A percentile compares a stretch with the other conserved stretches of the same genome.
phyloP scores from a whole-genome alignment of 371 early-diverging fungal species.

The Zychaea mexicana region DNA sequence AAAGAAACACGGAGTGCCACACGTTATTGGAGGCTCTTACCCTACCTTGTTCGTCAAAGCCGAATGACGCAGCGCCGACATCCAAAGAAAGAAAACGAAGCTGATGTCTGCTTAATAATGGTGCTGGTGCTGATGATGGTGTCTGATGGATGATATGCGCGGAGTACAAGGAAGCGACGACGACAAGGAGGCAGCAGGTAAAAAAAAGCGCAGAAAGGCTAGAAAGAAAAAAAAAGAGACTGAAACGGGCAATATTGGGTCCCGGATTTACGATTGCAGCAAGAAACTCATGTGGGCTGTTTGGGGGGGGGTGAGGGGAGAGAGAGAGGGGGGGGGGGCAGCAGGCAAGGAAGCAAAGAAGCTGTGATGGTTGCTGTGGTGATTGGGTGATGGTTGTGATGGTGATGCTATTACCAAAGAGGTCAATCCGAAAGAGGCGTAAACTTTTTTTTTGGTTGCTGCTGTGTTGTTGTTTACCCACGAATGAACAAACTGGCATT shows the following conservation, averaged over 20 bases:
- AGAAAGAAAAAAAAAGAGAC: not conserved
- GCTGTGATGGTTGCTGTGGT: not conserved
- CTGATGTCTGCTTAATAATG: no score
- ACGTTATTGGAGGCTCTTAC: no score
- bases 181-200: conserved; percentile 2
- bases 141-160: no score
- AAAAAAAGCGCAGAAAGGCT: not conserved
- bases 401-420: not conserved
- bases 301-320: not conserved
- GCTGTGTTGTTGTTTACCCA: not conserved
- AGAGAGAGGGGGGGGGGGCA: no score
- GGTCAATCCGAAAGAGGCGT: conserved; percentile 2
- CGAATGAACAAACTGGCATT: not conserved
- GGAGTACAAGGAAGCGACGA: not conserved
- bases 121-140: no score
- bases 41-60: no score
- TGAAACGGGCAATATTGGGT: conserved; percentile 3
- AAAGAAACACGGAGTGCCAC: no score
- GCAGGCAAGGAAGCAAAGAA: no score
- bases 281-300: conserved; percentile 2
- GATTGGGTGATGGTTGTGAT: not conserved
- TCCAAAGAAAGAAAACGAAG: no score
- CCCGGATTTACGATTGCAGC: not conserved
- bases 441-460: not conserved
- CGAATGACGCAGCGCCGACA: not conserved